Base-by-base conservation (phyloP, 441 rosid species). In the Corymbia citriodora region DNA sequence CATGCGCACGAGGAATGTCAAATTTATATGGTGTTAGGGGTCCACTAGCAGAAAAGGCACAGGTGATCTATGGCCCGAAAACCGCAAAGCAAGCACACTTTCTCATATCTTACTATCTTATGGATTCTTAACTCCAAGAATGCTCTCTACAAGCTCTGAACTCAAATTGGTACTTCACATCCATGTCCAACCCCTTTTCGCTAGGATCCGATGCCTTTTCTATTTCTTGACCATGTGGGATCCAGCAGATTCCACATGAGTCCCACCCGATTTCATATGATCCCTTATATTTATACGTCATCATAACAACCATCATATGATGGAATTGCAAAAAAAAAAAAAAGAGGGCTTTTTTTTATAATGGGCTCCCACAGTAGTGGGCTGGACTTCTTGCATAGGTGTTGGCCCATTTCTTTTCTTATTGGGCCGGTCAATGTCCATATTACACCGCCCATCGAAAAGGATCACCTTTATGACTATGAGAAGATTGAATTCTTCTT, bases 271-370 rank as follows among this genome's bases (percentile, higher is more conserved):
- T n/a, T 68, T 40, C 40, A 8, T 8, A n/a, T 16, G 16, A n/a
- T 68, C 40, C 9, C 18, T 31, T 10, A 2, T 8, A n/a, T 31
- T 68, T 31, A 31, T 31, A 31, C 40, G 9, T 16, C 74, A 3
- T 16, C 11, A 31, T 29, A 13, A 29, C 8, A 13, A 29, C 8
- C 7, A 33, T 63, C 7, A 68, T 33, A 21, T 0, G 61, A 68
- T 36, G 4, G 14, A 18, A 70, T 18, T 48, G 5, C 9, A 70
- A 8, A 0, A 31, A 9, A 8, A 18, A 70, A 0, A 4, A 33
- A 33, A 3, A 9, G 9, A 1, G 11, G 25, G 19, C 17, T 8
- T 17, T 33, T 57, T 3, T 9, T 21, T 55, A 57, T 74, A 40
- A 36, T 74, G 83, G 83, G 83, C 83, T 40, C 50, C 74, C 83